phyloP scores from a whole-genome alignment of 164 flowering plant species.

The Vitis rupestris region DNA sequence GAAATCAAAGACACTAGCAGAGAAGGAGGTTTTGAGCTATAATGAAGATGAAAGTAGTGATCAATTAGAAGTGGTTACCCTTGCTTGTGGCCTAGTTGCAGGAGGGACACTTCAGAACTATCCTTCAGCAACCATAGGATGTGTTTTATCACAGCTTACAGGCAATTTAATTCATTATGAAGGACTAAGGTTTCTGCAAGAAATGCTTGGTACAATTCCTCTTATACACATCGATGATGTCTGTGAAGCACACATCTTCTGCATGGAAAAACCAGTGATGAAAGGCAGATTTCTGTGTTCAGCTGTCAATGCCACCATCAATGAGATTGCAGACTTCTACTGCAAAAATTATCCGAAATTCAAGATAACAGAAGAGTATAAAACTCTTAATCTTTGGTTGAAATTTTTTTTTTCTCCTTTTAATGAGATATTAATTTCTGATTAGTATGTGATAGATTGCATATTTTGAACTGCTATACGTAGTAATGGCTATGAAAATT shows the following conservation, averaged over 20 bases:
- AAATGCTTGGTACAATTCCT: conserved; percentile 20
- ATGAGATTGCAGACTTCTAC: conserved; percentile 16
- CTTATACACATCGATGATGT: conserved; percentile 36
- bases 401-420: background rate
- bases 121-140: background rate
- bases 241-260: conserved; percentile 42
- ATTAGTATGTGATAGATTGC: no score
- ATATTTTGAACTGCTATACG: background rate
- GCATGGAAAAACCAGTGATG: conserved; percentile 29
- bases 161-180: background rate
- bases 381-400: background rate
- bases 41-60: conserved; percentile 6
- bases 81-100: conserved; percentile 16
- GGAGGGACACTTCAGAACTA: conserved; percentile 16
- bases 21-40: conserved; percentile 21
- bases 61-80: conserved; percentile 17
- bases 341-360: conserved; percentile 13
- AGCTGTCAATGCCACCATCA: background rate
- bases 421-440: no score
- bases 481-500: background rate
- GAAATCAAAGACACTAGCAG: conserved; percentile 21
- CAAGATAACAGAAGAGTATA: conserved; percentile 25
- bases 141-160: conserved; percentile 6
- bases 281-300: conserved; percentile 36
- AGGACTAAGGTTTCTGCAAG: conserved; percentile 11